Base-by-base conservation (phyloP, 2,329 filamentous ascomycete genomes). In the Fusarium falciforme region DNA sequence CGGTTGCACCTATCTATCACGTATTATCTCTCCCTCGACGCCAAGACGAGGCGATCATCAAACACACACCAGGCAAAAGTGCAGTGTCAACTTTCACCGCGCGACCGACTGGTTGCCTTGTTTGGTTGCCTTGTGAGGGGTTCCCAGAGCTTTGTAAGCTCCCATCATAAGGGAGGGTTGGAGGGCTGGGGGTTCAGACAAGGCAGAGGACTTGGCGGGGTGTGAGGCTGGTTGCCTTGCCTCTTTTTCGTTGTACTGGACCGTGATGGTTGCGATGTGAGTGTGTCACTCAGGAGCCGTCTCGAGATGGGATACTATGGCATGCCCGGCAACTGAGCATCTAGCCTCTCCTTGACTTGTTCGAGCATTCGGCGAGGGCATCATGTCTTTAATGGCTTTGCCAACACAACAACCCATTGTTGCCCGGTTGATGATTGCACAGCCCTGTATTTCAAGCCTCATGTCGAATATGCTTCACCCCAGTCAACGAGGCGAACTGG, bases 51-150 rank as follows among this genome's bases (percentile, higher is more conserved):
- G 54, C 33, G 35, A 59, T 59, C 57, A 2, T 52, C 47, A 52
- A 40, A 59, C 57, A 40, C 57, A 20, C 35, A 36, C n/a, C 25
- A 29, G 33, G 33, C 54, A 35, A 27, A 36, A 36, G 31, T 38
- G 11, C 31, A 27, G 25, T 14, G 29, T 22, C 59, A 49, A 49
- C 42, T n/a, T 62, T 35, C 35, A 29, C 20, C 44, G 60, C 33
- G 60, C 60, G 60, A 52, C 42, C 42, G 57, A 52, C 12, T 25
- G 60, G 44, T 52, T 52, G 60, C 60, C 60, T 62, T 27, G 60
- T 29, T 22, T 17, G 44, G 60, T 54, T 29, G 60, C 60, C 60
- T 62, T 29, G 57, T 62, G 60, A 62, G 60, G 44, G 60, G 60
- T 29, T 59, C 17, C 57, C 27, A 35, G 17, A 17, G 40, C 38